Percentiles rank a stretch among this genome's conserved stretches.
Conservation (phyloP, 257 asterid genomes). For the Fraxinus cuspidata region DNA sequence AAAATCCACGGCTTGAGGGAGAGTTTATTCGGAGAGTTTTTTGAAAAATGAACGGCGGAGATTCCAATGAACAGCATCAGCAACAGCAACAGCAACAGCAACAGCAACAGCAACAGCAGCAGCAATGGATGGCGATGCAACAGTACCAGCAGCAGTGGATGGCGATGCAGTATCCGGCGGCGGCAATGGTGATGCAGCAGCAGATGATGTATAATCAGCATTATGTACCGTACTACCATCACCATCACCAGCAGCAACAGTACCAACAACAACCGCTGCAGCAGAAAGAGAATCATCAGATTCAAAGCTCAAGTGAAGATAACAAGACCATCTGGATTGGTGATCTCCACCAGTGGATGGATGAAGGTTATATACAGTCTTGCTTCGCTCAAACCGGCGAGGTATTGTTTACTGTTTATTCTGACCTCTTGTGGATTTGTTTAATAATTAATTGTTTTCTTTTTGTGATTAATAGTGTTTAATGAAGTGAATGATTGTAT, state of each 20-base stretch:
- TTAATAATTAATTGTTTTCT: neutral
- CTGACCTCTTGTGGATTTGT: neutral
- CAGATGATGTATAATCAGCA: constrained; percentile 69
- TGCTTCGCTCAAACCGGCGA: constrained; percentile 68
- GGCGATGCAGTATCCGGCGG: constrained; percentile 75
- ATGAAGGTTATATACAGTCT: constrained; percentile 66
- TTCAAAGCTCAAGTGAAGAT: constrained; percentile 60
- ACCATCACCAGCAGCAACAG: constrained; percentile 49
- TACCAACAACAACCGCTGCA: constrained; percentile 34
- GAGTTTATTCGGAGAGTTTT: constrained; percentile 15
- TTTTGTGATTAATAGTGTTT: neutral
- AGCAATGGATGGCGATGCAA: constrained; percentile 82
- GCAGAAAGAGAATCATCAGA: constrained; percentile 44
- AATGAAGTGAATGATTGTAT: neutral
- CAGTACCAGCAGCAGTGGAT: constrained; percentile 75
- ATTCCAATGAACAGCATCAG: constrained; percentile 51
- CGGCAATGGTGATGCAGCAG: constrained; percentile 58
- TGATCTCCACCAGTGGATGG: constrained; percentile 93
- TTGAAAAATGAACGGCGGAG: constrained; percentile 65
- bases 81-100: constrained; percentile 38
- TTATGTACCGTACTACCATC: constrained; percentile 59
- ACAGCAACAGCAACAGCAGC: constrained; percentile 61
- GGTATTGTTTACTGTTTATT: constrained; percentile 33
- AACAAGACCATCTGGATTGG: constrained; percentile 90
- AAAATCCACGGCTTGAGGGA: constrained; percentile 7